Base-by-base conservation (phyloP, 2,329 filamentous ascomycete genomes). In the Neoarthrinium moseri region DNA sequence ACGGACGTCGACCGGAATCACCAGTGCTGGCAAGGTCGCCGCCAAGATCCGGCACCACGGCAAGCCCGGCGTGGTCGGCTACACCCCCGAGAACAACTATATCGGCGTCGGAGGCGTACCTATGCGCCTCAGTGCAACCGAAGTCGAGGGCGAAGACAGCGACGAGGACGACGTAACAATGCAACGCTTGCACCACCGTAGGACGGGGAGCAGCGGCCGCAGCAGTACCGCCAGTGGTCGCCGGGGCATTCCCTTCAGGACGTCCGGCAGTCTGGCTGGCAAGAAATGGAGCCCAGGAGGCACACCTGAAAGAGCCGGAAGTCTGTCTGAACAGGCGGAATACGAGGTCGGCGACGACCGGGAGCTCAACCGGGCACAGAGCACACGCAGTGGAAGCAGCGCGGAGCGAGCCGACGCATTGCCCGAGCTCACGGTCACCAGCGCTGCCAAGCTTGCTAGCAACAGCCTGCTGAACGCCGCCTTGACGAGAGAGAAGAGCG, bases 11-110 rank as follows among this genome's bases (percentile, higher is more conserved):
- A 87, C 83, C 5, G 81, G 84, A 33, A 75, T 82, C 34, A 81
- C 77, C 59, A 73, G 77, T 21, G 74, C 77, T 4, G 76, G 76
- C 58, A 80, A 85, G 67, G 88, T 91, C 15, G 79, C 86, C 8
- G 85, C 88, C 62, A 96, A 96, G 75, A 95, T 95, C 57, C 77
- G 90, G 53, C 91, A 95, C 64, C 88, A 92, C 63, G 86, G 87
- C 52, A 91, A 92, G 63, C 84, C 84, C 7, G 87, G 84, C 33
- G 81, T 89, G 4, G 83, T 88, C 7, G 85, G 89, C 30, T 96
- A 95, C 64, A 84, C 84, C 8, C 86, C 88, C 3, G 86, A 85
- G 35, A 81, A 76, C 47, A 91, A 92, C 46, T 87, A 89, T 49
- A 87, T 82, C 32, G 82, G 81, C 32, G 80, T 86, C 1, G 81